A percentile compares a stretch with the other conserved stretches of the same genome.
phyloP scores from a whole-genome alignment of 768 basidiomycete species.

The Agrocybe chaxingu region DNA sequence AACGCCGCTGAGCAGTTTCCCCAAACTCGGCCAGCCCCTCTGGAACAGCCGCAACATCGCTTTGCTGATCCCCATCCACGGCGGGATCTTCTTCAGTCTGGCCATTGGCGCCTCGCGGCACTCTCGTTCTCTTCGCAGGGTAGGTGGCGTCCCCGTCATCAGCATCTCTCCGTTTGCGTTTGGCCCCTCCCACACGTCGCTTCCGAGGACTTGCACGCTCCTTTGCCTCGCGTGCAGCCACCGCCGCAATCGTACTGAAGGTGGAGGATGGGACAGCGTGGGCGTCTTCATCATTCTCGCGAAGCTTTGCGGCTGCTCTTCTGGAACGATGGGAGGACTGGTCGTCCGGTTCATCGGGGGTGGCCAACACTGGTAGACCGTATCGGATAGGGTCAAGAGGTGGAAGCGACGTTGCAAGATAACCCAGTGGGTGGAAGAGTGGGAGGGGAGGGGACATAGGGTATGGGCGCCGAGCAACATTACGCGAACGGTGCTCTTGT shows the following conservation, averaged over 20 bases:
- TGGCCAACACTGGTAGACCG: conserved; percentile 50
- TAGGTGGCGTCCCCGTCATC: conserved; percentile 68
- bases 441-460: conserved; percentile 42
- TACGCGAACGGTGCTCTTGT: not conserved
- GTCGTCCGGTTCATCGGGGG: conserved; percentile 36
- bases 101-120: conserved; percentile 39
- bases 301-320: conserved; percentile 45
- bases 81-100: conserved; percentile 42
- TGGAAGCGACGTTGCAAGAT: conserved; percentile 62
- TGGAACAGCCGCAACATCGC: conserved; percentile 21
- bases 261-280: conserved; percentile 16
- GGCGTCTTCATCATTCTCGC: conserved; percentile 41
- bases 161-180: conserved; percentile 55
- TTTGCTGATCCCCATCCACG: conserved; percentile 19
- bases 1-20: conserved; percentile 40
- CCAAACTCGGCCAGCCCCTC: conserved; percentile 28
- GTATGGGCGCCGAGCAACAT: conserved; percentile 1
- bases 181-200: conserved; percentile 42
- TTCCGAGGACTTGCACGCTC: conserved; percentile 52
- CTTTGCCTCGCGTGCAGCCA: conserved; percentile 33
- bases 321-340: conserved; percentile 32
- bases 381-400: conserved; percentile 55
- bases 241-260: conserved; percentile 27
- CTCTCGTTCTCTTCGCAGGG: conserved; percentile 64
- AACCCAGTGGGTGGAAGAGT: conserved; percentile 65